Base-by-base conservation (phyloP, 768 basidiomycete species). In the Phaeolepiota aurea region DNA sequence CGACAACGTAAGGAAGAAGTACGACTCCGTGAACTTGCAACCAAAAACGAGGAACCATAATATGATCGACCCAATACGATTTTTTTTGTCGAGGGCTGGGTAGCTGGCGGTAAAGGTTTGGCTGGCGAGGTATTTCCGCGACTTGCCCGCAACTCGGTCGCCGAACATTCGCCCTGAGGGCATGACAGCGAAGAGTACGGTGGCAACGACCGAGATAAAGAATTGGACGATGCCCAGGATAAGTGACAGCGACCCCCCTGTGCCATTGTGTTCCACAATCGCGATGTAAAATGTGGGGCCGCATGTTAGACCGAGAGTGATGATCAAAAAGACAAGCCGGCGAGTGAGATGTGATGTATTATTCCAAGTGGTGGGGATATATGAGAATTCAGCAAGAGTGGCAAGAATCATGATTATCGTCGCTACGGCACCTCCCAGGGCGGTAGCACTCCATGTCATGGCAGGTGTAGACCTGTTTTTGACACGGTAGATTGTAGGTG, bases 121-220 rank as follows among this genome's bases (percentile, higher is more conserved):
- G 48, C 84, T 92, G 5, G 96, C 96, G 33, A 99, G 85, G 59
- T 99, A 98, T 57, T 99, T 99, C 48, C 96, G 72, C 11, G 82
- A 83, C 65, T 94, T 97, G 38, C 94, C 87, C 0, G 86, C 89
- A 0, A 99, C 96, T 41, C 94, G 79, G 59, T 99, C 96, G 21
- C 96, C 96, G 55, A 99, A 99, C 91, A 98, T 97, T 14, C 94
- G 81, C 0, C 92, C 96, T 1, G 92, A 96, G 0, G 96, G 96
- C 64, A 99, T 78, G 55, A 89, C 72, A 18, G 88, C 77, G 58
- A 98, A 98, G 5, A 93, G 71, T 39, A 93, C 65, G 1, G 89
- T 89, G 5, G 85, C 88, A 40, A 80, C 63, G 37, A 90, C 82
- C 18, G 93, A 87, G 44, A 97, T 88, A 67, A 82, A 90, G 68